Conservation (phyloP, 2,329 filamentous ascomycete genomes). For the Aureobasidium sp. region DNA sequence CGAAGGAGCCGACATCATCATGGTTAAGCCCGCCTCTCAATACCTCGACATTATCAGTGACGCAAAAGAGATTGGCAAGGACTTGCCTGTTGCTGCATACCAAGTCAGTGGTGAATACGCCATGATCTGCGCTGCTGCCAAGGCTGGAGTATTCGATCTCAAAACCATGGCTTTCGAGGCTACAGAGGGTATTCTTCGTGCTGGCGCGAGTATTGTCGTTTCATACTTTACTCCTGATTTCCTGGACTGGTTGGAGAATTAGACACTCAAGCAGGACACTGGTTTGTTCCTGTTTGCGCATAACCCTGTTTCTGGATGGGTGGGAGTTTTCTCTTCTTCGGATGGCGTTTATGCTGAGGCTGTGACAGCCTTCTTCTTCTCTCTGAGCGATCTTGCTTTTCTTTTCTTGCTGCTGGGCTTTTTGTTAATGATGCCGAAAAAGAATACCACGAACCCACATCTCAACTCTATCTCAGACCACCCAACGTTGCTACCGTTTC, state of each 20-base stretch:
- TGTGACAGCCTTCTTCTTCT: background rate
- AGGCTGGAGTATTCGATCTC: constrained; percentile 92
- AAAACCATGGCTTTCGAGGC: constrained; percentile 93
- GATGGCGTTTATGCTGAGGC: background rate
- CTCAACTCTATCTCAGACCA: background rate
- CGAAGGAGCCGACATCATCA: constrained; percentile 95
- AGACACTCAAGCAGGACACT: background rate
- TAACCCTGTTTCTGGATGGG: background rate
- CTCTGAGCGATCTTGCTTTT: background rate
- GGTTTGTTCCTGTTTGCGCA: background rate
- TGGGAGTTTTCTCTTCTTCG: background rate
- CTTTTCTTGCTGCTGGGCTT: background rate
- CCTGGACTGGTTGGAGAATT: constrained; percentile 48
- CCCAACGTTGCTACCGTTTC: too few species aligned
- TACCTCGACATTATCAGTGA: constrained; percentile 98
- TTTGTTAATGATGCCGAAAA: background rate
- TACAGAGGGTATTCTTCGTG: constrained; percentile 84
- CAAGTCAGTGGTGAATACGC: constrained; percentile 96
- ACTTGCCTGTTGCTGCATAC: constrained; percentile 89
- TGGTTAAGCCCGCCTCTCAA: constrained; percentile 96
- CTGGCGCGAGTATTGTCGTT: constrained; percentile 86
- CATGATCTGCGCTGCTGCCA: constrained; percentile 94
- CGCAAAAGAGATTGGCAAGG: constrained; percentile 85
- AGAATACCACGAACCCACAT: background rate
- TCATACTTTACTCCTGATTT: constrained; percentile 88